phyloP scores from a whole-genome alignment of 306 rosid genomes.

The Sphenostylis stenocarpa region DNA sequence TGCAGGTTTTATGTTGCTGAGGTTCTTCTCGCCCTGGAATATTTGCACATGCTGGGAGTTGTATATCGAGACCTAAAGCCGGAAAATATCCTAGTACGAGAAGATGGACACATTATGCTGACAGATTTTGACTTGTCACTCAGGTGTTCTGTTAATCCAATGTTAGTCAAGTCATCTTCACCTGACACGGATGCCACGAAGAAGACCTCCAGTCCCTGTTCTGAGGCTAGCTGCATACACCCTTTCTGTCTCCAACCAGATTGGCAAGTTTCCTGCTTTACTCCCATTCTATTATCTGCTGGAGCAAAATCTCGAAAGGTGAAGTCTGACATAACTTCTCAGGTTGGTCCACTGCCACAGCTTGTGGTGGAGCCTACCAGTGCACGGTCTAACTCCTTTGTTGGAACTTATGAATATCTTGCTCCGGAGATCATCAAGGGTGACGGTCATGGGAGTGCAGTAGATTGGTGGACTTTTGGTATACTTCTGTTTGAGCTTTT shows the following conservation, averaged over 20 bases:
- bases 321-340: constrained; percentile 64
- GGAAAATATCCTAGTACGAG: constrained; percentile 89
- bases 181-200: constrained; percentile 55
- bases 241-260: constrained; percentile 98
- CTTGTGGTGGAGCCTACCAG: constrained; percentile 88
- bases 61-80: constrained; percentile 97
- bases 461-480: constrained; percentile 99
- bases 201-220: constrained; percentile 68
- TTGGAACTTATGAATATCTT: constrained; percentile 96
- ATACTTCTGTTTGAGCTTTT: constrained; percentile 85
- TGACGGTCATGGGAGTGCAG: constrained; percentile 88
- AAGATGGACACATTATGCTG: constrained; percentile 99
- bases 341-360: constrained; percentile 80
- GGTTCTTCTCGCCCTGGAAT: constrained; percentile 92
- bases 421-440: constrained; percentile 94
- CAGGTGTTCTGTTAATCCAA: constrained; percentile 81
- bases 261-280: constrained; percentile 97
- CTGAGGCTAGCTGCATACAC: constrained; percentile 81
- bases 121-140: constrained; percentile 93
- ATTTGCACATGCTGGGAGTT: constrained; percentile 95
- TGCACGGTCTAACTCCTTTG: constrained; percentile 92
- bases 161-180: constrained; percentile 68
- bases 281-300: constrained; percentile 69
- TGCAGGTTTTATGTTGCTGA: constrained; percentile 93
- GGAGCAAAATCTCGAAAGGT: constrained; percentile 76